Evolutionary conservation across 306 rosid species (phyloP).

Genomic region (Pyrus pyrifolia): DNA sequence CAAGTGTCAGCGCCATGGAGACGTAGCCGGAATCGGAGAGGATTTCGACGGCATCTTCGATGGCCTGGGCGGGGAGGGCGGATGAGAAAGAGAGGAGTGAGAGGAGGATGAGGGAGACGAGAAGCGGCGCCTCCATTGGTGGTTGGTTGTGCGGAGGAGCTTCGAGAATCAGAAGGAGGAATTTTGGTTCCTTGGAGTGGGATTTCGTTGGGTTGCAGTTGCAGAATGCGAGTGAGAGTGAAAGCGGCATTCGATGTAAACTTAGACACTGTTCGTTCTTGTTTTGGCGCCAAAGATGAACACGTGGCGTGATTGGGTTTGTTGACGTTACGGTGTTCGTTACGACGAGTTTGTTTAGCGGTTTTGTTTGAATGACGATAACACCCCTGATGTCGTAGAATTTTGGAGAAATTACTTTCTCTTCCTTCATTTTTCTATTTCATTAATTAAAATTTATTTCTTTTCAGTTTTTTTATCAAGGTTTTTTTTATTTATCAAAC

Average conservation of each 20-base stretch:
- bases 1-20: constrained; percentile 71
- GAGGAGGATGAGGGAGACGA: constrained; percentile 9
- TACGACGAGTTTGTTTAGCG: neutral
- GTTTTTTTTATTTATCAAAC: no score
- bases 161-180: neutral
- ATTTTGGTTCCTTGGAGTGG: neutral
- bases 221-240: neutral
- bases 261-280: neutral
- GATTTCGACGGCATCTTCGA: constrained; percentile 58
- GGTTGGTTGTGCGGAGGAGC: neutral
- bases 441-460: no score
- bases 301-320: neutral
- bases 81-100: constrained; percentile 26
- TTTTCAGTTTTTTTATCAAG: no score
- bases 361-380: neutral
- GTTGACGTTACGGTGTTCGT: neutral
- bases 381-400: no score
- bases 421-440: no score
- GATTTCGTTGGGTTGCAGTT: neutral
- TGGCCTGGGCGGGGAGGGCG: constrained; percentile 37
- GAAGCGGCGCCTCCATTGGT: constrained; percentile 49
- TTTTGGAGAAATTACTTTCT: no score
- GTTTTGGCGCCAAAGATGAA: constrained; percentile 14
- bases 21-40: constrained; percentile 58
- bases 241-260: neutral